Base-by-base conservation (phyloP, 257 asterid species). In the Plantago ovata region DNA sequence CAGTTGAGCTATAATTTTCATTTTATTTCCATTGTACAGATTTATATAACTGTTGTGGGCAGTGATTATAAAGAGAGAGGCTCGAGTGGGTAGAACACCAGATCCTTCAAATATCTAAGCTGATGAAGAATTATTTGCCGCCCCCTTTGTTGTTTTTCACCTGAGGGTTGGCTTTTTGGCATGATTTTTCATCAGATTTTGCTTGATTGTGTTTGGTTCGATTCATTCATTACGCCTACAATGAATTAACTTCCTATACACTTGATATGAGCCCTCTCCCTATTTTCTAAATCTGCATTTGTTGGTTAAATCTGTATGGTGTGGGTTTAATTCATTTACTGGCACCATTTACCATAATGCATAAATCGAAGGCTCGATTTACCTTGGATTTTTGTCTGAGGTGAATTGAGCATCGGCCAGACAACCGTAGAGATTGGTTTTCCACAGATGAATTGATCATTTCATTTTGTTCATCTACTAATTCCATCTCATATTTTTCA, bases 31-130 rank as follows among this genome's bases (percentile, higher is more conserved):
- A 22, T 12, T 19, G 16, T 16, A 21, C 4, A 9, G 10, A 1
- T 15, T n/a, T 28, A 24, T 28, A n/a, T n/a, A n/a, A n/a, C n/a
- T n/a, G 33, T 36, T 20, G 39, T 22, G 61, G 74, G 78, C 78
- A 11, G 39, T 73, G 78, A 73, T 73, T 73, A 68, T 16, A 73
- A 73, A 73, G 78, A 68, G 78, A 72, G 78, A 73, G 78, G 78
- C 39, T 73, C 46, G 78, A 73, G 78, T 67, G 73, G 67, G 77
- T 5, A 16, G 47, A 4, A 28, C 48, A 43, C 7, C 45, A 53
- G 32, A 47, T 14, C 47, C 42, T 32, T 0, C 5, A 16, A 20
- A 28, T 52, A 21, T 57, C 53, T 28, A 15, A 49, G 10, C 20
- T 40, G 61, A 65, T 44, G 5, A 21, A 13, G 56, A 49, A 58